These are phyloP conservation scores for Nidula niveotomentosa DNA, from an alignment of 1,284 basidiomycete species.

Conservation along the genomic window DNA sequence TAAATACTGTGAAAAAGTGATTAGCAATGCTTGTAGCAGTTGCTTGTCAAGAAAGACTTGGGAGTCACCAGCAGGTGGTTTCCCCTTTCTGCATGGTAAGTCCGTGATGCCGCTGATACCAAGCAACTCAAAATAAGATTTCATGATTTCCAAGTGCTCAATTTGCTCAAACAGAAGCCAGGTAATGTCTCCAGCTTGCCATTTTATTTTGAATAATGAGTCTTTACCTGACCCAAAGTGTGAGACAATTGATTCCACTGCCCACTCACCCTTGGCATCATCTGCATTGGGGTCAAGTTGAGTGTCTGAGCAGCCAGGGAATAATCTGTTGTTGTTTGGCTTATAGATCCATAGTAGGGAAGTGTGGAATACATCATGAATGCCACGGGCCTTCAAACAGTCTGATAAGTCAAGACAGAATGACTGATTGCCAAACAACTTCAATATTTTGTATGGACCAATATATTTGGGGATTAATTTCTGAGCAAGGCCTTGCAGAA, in stretches of 20 bases:
- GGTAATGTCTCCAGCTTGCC: conserved; percentile 29
- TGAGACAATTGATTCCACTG: conserved; percentile 22
- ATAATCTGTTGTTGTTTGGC: conserved; percentile 24
- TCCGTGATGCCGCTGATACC: no score
- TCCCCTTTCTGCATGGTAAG: no score
- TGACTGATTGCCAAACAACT: conserved; percentile 10
- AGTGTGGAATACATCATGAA: no score
- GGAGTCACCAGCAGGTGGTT: no score
- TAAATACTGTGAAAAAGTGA: no score
- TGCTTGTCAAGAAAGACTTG: no score
- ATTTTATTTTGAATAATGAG: conserved; percentile 27
- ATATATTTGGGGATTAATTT: conserved; percentile 9
- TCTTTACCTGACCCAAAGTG: conserved; percentile 23
- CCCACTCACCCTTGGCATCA: conserved; percentile 22
- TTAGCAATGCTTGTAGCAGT: no score
- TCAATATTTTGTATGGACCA: not conserved
- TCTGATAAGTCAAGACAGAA: conserved; percentile 13
- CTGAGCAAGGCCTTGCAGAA: conserved; percentile 5
- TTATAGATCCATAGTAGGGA: conserved; percentile 21
- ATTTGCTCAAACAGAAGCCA: conserved; percentile 26
- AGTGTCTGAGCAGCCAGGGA: conserved; percentile 17
- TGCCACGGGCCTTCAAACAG: no score
- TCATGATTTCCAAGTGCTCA: conserved; percentile 17
- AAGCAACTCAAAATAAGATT: conserved; percentile 16
- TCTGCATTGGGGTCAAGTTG: conserved; percentile 10